Evolutionary conservation across 179 eudicot species (phyloP).

Genomic region (Beta corolliflora): DNA sequence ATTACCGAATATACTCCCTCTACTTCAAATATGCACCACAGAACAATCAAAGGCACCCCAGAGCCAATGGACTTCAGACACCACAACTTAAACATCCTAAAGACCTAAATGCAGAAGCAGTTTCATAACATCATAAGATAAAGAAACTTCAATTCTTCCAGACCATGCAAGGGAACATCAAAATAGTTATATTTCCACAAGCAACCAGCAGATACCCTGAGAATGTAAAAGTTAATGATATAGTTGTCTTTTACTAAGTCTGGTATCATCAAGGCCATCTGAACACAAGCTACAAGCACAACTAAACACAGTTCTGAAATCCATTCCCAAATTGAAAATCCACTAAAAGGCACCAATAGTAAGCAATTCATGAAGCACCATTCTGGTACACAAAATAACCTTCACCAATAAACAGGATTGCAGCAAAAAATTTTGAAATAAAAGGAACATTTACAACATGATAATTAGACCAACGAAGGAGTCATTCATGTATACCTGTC

Average conservation of each 20-base stretch:
- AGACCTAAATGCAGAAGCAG: not conserved
- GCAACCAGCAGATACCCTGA: not conserved
- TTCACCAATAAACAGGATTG: not conserved
- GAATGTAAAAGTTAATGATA: not conserved
- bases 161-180: not conserved
- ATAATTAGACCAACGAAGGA: not conserved
- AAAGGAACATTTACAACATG: not conserved
- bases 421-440: not conserved
- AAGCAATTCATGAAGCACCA: not conserved
- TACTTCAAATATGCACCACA: not conserved
- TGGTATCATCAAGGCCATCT: not conserved
- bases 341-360: not conserved
- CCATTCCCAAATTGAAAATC: not conserved
- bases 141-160: not conserved
- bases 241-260: not conserved
- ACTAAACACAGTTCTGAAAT: not conserved
- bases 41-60: not conserved
- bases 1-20: not conserved
- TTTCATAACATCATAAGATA: not conserved
- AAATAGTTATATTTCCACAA: not conserved
- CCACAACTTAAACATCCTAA: not conserved
- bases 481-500: slow-evolving; percentile 58
- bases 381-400: not conserved
- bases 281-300: slow-evolving; percentile 3
- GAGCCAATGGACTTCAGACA: not conserved